phyloP scores from a whole-genome alignment of 2,329 filamentous ascomycete genomes.

The Hypoxylon sp. region DNA sequence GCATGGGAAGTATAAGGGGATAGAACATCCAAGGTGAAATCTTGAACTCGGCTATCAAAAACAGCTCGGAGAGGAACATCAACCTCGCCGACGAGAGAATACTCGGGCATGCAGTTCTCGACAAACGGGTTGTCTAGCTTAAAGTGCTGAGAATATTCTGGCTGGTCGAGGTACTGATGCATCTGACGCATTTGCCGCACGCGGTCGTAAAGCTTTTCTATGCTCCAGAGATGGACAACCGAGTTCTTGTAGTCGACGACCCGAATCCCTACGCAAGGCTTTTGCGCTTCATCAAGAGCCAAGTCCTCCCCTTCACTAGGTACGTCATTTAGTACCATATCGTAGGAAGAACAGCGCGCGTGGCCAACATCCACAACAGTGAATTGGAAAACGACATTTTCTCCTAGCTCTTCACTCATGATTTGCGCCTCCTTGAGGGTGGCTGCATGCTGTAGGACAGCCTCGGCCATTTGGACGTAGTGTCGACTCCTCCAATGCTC shows the following conservation, averaged over 20 bases:
- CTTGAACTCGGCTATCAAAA: conserved; percentile 94
- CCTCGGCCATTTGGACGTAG: conserved; percentile 95
- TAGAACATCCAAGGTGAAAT: conserved; percentile 90
- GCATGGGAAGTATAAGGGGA: conserved; percentile 94
- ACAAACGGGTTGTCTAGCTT: conserved; percentile 93
- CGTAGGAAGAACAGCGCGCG: conserved; percentile 91
- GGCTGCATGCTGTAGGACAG: conserved; percentile 88
- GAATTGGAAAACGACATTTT: conserved; percentile 95
- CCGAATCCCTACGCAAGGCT: conserved; percentile 91
- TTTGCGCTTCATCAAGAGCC: conserved; percentile 83
- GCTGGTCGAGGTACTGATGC: conserved; percentile 95
- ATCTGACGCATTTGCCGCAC: conserved; percentile 95
- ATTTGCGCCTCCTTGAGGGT: conserved; percentile 95
- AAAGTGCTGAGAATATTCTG: conserved; percentile 94
- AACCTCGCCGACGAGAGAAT: conserved; percentile 91
- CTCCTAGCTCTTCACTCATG: conserved; percentile 96
- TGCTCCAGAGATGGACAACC: conserved; percentile 92
- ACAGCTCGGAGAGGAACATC: conserved; percentile 94
- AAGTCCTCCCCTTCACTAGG: conserved; percentile 87
- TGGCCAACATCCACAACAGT: conserved; percentile 91
- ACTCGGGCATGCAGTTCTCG: conserved; percentile 91
- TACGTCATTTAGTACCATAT: conserved; percentile 93
- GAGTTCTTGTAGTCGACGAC: conserved; percentile 91
- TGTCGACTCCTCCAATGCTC: conserved; percentile 85
- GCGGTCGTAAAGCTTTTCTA: conserved; percentile 90